Conservation (phyloP, 768 basidiomycete genomes). For the Rhodotorula toruloides region DNA sequence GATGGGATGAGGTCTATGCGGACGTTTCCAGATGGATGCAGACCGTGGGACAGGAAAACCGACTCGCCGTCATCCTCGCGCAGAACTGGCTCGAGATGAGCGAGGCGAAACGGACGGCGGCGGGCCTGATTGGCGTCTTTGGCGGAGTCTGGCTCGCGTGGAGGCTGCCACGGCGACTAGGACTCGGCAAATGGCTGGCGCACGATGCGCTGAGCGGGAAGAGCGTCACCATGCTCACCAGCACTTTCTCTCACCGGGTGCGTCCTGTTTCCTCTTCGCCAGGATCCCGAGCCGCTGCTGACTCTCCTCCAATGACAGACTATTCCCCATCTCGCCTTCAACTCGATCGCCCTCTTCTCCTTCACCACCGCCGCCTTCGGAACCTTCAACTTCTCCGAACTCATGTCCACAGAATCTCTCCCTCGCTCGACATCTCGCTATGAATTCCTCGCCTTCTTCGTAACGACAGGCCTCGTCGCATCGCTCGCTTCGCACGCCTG, state of each 20-base stretch:
- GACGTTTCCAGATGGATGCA: not conserved
- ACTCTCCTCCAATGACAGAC: slow-evolving; percentile 1
- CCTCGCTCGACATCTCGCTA: slow-evolving; percentile 34
- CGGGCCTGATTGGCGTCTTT: slow-evolving; percentile 19
- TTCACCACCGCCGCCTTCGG: slow-evolving; percentile 17
- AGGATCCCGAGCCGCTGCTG: accelerated
- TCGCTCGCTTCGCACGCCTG: slow-evolving; percentile 29
- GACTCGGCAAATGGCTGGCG: slow-evolving; percentile 12
- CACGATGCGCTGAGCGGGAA: slow-evolving; percentile 23
- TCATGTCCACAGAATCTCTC: no score
- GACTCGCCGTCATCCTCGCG: slow-evolving; percentile 26
- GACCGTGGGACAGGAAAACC: not conserved
- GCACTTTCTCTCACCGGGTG: slow-evolving; percentile 35
- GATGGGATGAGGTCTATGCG: slow-evolving; percentile 10
- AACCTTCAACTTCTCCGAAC: slow-evolving; percentile 17
- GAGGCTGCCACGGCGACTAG: slow-evolving; percentile 5
- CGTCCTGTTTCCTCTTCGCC: not conserved
- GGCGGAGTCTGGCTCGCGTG: slow-evolving; percentile 23
- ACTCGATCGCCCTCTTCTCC: slow-evolving; percentile 33
- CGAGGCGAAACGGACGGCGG: slow-evolving; percentile 30
- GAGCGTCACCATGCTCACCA: slow-evolving; percentile 26
- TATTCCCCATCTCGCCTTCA: slow-evolving; percentile 35
- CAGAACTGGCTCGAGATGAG: slow-evolving; percentile 33
- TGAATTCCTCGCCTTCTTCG: slow-evolving; percentile 40
- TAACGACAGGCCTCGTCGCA: slow-evolving; percentile 32